A percentile compares a stretch with the other conserved stretches of the same genome.
Conservation (phyloP, 805 yeast genomes). For the Yarrowia osloensis region DNA sequence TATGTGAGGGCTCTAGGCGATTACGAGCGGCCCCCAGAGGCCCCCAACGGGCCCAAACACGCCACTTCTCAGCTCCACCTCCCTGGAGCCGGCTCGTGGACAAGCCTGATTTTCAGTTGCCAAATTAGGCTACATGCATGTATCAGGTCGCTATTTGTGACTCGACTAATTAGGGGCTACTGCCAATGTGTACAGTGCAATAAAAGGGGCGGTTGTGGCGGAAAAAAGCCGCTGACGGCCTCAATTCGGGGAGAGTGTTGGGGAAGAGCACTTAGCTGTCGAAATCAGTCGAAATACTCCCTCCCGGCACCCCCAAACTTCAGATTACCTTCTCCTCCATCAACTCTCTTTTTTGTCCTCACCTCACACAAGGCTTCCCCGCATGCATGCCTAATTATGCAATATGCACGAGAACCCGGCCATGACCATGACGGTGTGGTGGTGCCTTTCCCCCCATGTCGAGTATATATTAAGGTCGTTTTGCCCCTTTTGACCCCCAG, state of each 20-base stretch:
- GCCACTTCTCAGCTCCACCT: background rate
- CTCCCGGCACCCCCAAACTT: background rate
- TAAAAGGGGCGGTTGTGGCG: background rate
- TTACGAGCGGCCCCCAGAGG: no score
- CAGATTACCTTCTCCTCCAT: background rate
- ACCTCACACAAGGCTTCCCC: constrained; percentile 9
- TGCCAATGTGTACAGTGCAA: background rate
- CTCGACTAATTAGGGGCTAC: constrained; percentile 14
- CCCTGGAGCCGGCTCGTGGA: background rate
- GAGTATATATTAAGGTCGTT: background rate
- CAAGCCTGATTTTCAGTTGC: constrained; percentile 20
- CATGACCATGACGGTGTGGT: background rate
- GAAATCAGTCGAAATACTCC: background rate
- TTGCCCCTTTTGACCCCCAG: no score
- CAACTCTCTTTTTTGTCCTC: background rate
- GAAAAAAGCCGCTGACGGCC: background rate
- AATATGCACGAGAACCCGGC: constrained; percentile 11
- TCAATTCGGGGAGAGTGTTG: no score
- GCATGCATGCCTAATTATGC: constrained; percentile 21
- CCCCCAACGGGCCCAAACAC: background rate
- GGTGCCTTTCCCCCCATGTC: background rate
- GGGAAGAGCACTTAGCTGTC: no score
- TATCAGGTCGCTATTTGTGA: constrained; percentile 6
- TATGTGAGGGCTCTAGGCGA: no score
- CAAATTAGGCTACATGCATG: constrained; percentile 25